Conservation (phyloP, 2,329 filamentous ascomycete genomes). For the Rosellinia necatrix region DNA sequence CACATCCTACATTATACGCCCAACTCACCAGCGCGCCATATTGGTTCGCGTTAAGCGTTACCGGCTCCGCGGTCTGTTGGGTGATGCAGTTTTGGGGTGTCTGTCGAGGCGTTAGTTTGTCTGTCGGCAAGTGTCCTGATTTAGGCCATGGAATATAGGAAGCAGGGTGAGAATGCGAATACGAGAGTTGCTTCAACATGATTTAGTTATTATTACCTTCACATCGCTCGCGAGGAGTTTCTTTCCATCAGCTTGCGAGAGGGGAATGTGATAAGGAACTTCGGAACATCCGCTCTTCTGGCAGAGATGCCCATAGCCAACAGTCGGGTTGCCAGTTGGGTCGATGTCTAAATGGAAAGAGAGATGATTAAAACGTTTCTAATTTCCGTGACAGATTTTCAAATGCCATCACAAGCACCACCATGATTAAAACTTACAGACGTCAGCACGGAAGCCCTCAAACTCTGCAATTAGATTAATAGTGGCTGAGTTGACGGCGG, state of each 20-base stretch:
- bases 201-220: conserved; percentile 15
- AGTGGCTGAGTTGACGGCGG: conserved; percentile 13
- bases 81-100: conserved; percentile 15
- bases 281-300: conserved; percentile 16
- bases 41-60: conserved; percentile 15
- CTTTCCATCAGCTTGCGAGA: conserved; percentile 18
- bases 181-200: too few relatives aligned
- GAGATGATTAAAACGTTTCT: background rate
- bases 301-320: conserved; percentile 22
- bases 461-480: conserved; percentile 12
- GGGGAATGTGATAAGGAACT: conserved; percentile 14
- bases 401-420: too few relatives aligned
- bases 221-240: conserved; percentile 13
- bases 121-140: too few relatives aligned
- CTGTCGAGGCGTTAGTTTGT: too few relatives aligned
- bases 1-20: conserved; percentile 17
- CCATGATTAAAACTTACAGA: conserved; percentile 16
- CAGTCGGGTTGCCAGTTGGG: conserved; percentile 13
- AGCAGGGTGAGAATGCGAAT: too few relatives aligned
- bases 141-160: too few relatives aligned
- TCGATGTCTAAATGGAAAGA: conserved; percentile 7
- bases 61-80: background rate
- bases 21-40: conserved; percentile 18
- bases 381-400: too few relatives aligned
- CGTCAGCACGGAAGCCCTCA: conserved; percentile 13